Conservation (phyloP, 2,329 filamentous ascomycete species). For the Ceratocystis alfenasii region DNA sequence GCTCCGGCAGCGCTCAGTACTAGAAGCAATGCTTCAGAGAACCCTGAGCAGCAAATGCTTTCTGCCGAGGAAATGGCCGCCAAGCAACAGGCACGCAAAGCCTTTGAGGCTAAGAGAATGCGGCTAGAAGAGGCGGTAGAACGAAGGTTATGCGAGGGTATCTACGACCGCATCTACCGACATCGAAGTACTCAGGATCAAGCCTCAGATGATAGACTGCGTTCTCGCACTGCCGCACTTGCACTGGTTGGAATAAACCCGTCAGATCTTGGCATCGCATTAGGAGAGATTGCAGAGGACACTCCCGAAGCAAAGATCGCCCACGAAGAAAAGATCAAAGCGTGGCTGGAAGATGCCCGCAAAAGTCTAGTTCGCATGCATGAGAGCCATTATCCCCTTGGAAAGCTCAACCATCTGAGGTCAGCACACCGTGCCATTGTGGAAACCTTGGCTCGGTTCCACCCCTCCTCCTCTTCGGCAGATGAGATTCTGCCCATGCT, state of each 20-base stretch:
- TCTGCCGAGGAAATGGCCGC: slow-evolving; percentile 74
- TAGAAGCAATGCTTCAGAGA: slow-evolving; percentile 26
- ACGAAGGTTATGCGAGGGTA: slow-evolving; percentile 67
- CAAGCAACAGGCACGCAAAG: slow-evolving; percentile 63
- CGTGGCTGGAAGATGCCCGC: slow-evolving; percentile 58
- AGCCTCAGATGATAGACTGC: slow-evolving; percentile 83
- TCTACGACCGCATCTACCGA: slow-evolving; percentile 81
- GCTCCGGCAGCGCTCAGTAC: not conserved
- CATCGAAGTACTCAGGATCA: slow-evolving; percentile 89
- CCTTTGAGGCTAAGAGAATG: slow-evolving; percentile 63
- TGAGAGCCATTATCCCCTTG: slow-evolving; percentile 73
- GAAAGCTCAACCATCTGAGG: slow-evolving; percentile 81
- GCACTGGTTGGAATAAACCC: slow-evolving; percentile 84
- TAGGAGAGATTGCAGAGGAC: slow-evolving; percentile 45
- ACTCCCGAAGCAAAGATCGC: slow-evolving; percentile 39
- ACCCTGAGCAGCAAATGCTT: slow-evolving; percentile 66
- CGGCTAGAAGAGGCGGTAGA: slow-evolving; percentile 87
- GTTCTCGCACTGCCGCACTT: slow-evolving; percentile 85
- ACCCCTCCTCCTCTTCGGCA: slow-evolving; percentile 65
- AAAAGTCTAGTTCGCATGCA: slow-evolving; percentile 67
- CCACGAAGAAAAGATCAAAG: slow-evolving; percentile 55
- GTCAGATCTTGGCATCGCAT: slow-evolving; percentile 68
- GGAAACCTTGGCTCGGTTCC: slow-evolving; percentile 60
- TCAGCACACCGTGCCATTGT: slow-evolving; percentile 89
- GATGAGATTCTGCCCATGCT: slow-evolving; percentile 95